Evolutionary conservation across 352 stramenopile genomes (phyloP), one percentile per base, ranked within the genome.

Genomic region (Globisporangium recalcitrans): DNA sequence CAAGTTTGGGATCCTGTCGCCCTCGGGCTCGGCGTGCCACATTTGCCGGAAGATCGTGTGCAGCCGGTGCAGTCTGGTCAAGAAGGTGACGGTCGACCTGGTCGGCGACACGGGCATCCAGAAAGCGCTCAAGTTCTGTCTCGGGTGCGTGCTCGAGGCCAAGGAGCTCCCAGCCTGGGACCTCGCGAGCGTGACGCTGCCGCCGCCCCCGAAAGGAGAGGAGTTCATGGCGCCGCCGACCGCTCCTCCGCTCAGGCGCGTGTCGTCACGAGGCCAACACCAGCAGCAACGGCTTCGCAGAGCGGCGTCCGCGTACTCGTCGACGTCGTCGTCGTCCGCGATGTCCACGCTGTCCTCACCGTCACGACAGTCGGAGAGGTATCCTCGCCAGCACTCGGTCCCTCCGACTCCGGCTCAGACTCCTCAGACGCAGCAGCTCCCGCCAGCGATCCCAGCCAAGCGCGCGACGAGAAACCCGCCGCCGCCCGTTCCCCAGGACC

Each of bases 41-140:
- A 77, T 81, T 21, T 90, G 80, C 44, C 69, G 63, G 2, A 56
- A 65, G 59, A 52, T 75, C n/a, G 66, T 85, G 9, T 88, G 80
- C 62, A 16, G 55, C 24, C 77, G 78, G 31, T 90, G 80, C 59
- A 78, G 65, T 11, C 70, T 88, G 4, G 36, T 77, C 24, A 87
- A 87, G 62, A 80, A 80, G 19, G 74, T 87, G 53, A 77, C 76
- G 1, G 57, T 89, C n/a, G 74, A 89, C 53, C 64, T 87, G 11
- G 68, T 70, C 1, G 16, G 48, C 6, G 67, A 74, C 34, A 65
- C 58, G 1, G 49, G 60, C 40, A 68, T 78, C 10, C 74, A 86
- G 29, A 65, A 67, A 3, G 19, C 71, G 19, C 58, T 87, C 40
- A 68, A 68, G 9, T 89, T 86, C 57, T 89, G 77, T 22, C 57